These are phyloP conservation scores for Hygrophila difformis DNA, from an alignment of 257 asterid genomes.

Conservation along the genomic window DNA sequence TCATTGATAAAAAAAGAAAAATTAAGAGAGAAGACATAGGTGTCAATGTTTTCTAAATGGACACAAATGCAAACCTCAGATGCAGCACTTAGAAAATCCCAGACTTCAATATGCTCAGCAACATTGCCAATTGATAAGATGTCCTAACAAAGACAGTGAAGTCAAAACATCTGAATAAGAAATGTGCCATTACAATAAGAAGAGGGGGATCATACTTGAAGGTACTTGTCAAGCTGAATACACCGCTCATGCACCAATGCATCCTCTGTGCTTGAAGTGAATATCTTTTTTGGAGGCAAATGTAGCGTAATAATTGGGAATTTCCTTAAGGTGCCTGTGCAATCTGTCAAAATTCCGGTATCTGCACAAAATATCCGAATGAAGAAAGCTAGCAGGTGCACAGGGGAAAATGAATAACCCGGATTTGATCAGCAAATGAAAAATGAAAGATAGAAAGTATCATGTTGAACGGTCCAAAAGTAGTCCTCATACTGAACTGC, in stretches of 20 bases:
- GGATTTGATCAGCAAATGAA: slow-evolving; percentile 15
- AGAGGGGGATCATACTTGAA: slow-evolving; percentile 48
- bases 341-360: slow-evolving; percentile 93
- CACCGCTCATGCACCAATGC: slow-evolving; percentile 96
- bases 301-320: slow-evolving; percentile 87
- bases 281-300: slow-evolving; percentile 97
- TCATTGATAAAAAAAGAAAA: slow-evolving; percentile 45
- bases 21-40: slow-evolving; percentile 16
- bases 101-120: slow-evolving; percentile 98
- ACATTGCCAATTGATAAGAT: slow-evolving; percentile 93
- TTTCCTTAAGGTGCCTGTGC: slow-evolving; percentile 91
- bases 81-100: slow-evolving; percentile 93
- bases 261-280: slow-evolving; percentile 95
- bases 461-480: slow-evolving; percentile 8
- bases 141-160: slow-evolving; percentile 43
- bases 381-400: slow-evolving; percentile 3
- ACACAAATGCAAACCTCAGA: slow-evolving; percentile 60
- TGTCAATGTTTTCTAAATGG: slow-evolving; percentile 10
- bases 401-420: not conserved
- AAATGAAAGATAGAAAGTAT: too few relatives aligned
- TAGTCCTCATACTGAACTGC: not conserved
- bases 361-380: slow-evolving; percentile 32
- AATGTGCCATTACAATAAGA: slow-evolving; percentile 9
- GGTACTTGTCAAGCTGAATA: slow-evolving; percentile 93
- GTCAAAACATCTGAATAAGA: slow-evolving; percentile 17